These are phyloP conservation scores for Aquilaria yunnanensis DNA, from an alignment of 345 rosid species.

Conservation along the genomic window DNA sequence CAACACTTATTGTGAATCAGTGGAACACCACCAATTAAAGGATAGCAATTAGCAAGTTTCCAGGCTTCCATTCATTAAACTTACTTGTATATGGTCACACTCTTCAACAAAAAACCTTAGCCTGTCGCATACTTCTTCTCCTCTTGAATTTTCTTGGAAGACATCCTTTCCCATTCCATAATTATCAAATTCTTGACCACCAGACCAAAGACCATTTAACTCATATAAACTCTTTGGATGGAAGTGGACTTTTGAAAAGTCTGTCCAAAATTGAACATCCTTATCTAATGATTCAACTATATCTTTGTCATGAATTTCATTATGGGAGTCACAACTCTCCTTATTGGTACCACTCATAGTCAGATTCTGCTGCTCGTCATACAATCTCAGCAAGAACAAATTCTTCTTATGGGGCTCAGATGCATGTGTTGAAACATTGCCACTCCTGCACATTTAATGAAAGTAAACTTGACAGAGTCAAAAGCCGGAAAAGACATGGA, in stretches of 20 bases:
- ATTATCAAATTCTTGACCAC: slow-evolving; percentile 53
- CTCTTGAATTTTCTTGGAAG: slow-evolving; percentile 45
- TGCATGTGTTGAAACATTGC: slow-evolving; percentile 49
- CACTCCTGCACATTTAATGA: slow-evolving; percentile 48
- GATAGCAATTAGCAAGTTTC: no score
- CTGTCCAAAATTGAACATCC: slow-evolving; percentile 79
- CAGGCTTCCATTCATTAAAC: background rate
- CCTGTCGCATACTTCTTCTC: slow-evolving; percentile 76
- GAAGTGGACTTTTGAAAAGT: slow-evolving; percentile 80
- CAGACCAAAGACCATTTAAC: slow-evolving; percentile 62
- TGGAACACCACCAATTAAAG: no score
- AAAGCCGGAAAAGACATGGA: no score
- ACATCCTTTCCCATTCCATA: slow-evolving; percentile 80
- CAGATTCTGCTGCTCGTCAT: slow-evolving; percentile 42
- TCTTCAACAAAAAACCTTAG: slow-evolving; percentile 86
- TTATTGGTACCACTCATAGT: slow-evolving; percentile 12
- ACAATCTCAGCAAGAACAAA: slow-evolving; percentile 71
- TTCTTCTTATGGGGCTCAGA: slow-evolving; percentile 60
- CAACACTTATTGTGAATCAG: no score
- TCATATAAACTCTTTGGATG: slow-evolving; percentile 78
- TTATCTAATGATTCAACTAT: slow-evolving; percentile 64
- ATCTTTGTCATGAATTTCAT: slow-evolving; percentile 58
- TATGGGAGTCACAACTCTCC: slow-evolving; percentile 23
- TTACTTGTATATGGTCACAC: slow-evolving; percentile 90
- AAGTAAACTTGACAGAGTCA: background rate